These are phyloP conservation scores for Lentinula boryana DNA, from an alignment of 768 basidiomycete species.

Conservation along the genomic window DNA sequence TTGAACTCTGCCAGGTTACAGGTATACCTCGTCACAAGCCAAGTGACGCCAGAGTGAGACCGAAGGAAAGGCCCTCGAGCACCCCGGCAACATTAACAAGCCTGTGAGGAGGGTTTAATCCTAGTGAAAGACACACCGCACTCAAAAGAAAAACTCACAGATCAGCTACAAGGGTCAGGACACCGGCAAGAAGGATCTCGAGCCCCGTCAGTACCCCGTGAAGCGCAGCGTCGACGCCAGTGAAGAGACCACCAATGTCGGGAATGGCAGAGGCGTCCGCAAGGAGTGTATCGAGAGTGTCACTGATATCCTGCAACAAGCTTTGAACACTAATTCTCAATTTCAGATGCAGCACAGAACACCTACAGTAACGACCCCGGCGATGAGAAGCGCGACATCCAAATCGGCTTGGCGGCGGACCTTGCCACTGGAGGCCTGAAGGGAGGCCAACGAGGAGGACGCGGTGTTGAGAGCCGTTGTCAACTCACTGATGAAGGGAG, in stretches of 20 bases:
- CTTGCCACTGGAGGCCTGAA: constrained; percentile 4
- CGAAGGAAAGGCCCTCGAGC: background rate
- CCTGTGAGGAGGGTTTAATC: background rate
- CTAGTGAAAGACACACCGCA: too few species aligned
- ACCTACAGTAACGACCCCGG: constrained; percentile 17
- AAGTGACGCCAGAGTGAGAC: constrained; percentile 5
- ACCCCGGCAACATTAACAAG: background rate
- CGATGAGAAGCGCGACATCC: constrained; percentile 19
- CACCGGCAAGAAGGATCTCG: constrained; percentile 21
- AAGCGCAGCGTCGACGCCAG: constrained; percentile 19
- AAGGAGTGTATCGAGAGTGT: constrained; percentile 16
- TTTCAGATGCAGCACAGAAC: background rate
- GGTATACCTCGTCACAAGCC: background rate
- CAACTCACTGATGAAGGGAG: constrained; percentile 17
- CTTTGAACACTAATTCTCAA: background rate
- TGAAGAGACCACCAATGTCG: constrained; percentile 14
- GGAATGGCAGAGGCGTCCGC: constrained; percentile 14
- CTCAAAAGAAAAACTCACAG: constrained; percentile 11
- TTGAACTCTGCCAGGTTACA: too few species aligned
- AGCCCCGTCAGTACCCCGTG: constrained; percentile 18
- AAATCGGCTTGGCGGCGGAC: constrained; percentile 17
- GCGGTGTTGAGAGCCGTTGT: constrained; percentile 17
- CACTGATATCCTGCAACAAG: constrained; percentile 13
- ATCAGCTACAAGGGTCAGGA: constrained; percentile 20
- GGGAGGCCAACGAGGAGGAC: constrained; percentile 12